Percentiles rank a stretch among this genome's conserved stretches.
Evolutionary conservation across 495 filamentous ascomycete genomes (phyloP).

Genomic region (Trichoderma gamsii): DNA sequence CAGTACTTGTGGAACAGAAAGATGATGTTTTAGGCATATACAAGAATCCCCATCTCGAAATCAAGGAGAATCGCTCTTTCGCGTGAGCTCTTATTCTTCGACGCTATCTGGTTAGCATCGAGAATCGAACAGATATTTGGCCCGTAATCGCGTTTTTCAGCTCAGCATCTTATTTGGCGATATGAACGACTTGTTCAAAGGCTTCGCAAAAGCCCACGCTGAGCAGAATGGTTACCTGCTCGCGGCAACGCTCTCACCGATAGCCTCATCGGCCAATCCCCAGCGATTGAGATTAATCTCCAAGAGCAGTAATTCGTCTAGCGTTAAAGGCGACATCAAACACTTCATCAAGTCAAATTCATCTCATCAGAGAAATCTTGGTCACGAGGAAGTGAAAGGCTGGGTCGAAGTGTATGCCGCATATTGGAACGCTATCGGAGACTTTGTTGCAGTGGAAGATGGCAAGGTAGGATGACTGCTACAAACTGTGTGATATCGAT

Average conservation of each 20-base stretch:
- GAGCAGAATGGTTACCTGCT: constrained; percentile 57
- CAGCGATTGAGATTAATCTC: constrained; percentile 57
- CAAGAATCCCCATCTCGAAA: not conserved
- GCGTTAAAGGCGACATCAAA: constrained; percentile 51
- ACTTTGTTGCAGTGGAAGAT: constrained; percentile 55
- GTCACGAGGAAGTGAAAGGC: constrained; percentile 57
- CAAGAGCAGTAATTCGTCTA: constrained; percentile 52
- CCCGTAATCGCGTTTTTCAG: not conserved
- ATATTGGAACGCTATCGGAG: constrained; percentile 75
- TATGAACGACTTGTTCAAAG: constrained; percentile 53
- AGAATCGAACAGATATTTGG: not conserved
- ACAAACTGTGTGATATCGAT: not conserved
- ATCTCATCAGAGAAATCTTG: constrained; percentile 37
- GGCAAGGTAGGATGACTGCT: constrained; percentile 29
- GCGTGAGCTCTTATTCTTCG: not conserved
- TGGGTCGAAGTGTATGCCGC: constrained; percentile 79
- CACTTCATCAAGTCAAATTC: constrained; percentile 50
- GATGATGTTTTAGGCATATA: not conserved
- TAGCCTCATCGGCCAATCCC: constrained; percentile 49
- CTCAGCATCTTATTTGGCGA: not conserved
- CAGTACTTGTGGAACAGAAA: not conserved
- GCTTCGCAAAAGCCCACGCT: constrained; percentile 55
- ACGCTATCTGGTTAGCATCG: not conserved
- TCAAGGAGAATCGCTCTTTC: not conserved
- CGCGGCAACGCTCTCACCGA: constrained; percentile 63